phyloP scores from a whole-genome alignment of 257 asterid genomes.

The Solanum corneliomulleri region DNA sequence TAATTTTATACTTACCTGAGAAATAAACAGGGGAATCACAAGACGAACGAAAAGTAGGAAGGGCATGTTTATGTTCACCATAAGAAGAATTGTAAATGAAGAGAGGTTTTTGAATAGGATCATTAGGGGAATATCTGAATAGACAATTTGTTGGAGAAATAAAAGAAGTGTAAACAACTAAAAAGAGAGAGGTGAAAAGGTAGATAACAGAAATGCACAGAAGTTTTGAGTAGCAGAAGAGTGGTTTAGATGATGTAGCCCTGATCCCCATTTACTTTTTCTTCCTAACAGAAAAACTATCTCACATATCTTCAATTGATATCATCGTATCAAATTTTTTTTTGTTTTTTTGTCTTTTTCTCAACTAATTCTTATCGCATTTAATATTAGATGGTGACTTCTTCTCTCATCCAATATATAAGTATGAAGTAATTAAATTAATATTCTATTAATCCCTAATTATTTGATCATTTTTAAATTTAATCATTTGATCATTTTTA shows the following conservation, averaged over 20 bases:
- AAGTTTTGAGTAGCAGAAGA: slow-evolving; percentile 61
- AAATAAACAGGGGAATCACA: slow-evolving; percentile 74
- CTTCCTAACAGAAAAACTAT: background rate
- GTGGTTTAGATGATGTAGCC: slow-evolving; percentile 36
- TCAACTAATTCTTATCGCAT: background rate
- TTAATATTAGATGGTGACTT: background rate
- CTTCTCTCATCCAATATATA: background rate
- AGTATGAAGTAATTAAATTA: background rate
- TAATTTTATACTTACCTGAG: slow-evolving; percentile 30
- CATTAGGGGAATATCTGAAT: slow-evolving; percentile 62
- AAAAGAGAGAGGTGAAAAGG: slow-evolving; percentile 44
- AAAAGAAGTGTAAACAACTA: slow-evolving; percentile 35
- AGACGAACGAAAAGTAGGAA: slow-evolving; percentile 68
- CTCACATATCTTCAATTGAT: background rate
- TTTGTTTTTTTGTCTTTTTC: background rate
- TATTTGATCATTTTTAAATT: too few relatives aligned
- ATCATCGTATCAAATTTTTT: background rate
- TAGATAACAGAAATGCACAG: slow-evolving; percentile 64
- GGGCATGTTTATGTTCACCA: slow-evolving; percentile 78
- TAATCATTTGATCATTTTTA: too few relatives aligned
- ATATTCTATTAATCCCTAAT: background rate
- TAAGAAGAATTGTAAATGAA: slow-evolving; percentile 75
- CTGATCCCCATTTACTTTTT: background rate
- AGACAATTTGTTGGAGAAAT: slow-evolving; percentile 54
- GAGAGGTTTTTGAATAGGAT: slow-evolving; percentile 55